Evolutionary conservation across 768 basidiomycete species (phyloP).

Genomic region (Leucocoprinus birnbaumii): DNA sequence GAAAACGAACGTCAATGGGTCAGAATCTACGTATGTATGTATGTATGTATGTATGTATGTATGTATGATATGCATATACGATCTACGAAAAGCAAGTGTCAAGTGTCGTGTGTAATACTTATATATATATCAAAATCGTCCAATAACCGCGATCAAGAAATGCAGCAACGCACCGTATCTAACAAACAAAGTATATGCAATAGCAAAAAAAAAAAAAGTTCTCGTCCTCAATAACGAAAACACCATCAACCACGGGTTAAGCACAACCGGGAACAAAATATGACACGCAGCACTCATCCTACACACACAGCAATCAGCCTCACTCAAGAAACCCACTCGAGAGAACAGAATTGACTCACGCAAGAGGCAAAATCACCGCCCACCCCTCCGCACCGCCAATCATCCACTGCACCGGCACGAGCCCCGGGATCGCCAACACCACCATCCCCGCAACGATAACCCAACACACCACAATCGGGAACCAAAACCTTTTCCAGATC

Average conservation of each 20-base stretch:
- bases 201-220: too few species aligned
- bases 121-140: too few species aligned
- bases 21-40: too few species aligned
- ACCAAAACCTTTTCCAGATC: slow-evolving; percentile 70
- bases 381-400: slow-evolving; percentile 47
- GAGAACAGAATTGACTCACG: slow-evolving; percentile 34
- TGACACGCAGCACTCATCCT: slow-evolving; percentile 60
- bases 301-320: slow-evolving; percentile 40
- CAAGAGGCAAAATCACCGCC: slow-evolving; percentile 76
- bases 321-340: slow-evolving; percentile 1
- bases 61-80: too few species aligned
- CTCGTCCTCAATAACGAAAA: slow-evolving; percentile 61
- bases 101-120: too few species aligned
- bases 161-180: too few species aligned
- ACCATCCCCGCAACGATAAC: slow-evolving; percentile 56
- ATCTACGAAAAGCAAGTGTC: too few species aligned
- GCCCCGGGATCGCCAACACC: slow-evolving; percentile 38
- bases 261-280: slow-evolving; percentile 62
- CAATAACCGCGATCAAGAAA: too few species aligned
- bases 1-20: too few species aligned
- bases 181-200: too few species aligned
- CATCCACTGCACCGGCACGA: slow-evolving; percentile 58
- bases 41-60: too few species aligned
- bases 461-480: slow-evolving; percentile 45
- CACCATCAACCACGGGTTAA: slow-evolving; percentile 57